phyloP scores from a whole-genome alignment of 441 rosid genomes.

The Francoa sonchifolia region DNA sequence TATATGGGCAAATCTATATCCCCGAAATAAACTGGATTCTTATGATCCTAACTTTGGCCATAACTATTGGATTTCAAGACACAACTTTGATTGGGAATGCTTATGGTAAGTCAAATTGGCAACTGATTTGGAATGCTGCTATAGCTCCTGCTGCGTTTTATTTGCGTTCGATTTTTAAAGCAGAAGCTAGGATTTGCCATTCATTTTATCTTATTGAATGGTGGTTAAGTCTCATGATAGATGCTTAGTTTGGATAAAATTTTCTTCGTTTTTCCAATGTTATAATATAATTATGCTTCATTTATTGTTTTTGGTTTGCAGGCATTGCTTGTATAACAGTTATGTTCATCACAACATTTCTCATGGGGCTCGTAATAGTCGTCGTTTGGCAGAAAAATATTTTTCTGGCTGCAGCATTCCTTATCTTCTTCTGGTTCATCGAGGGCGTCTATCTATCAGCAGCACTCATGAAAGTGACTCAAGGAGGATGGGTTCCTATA shows the following conservation, averaged over 20 bases:
- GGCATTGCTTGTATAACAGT: slow-evolving; percentile 81
- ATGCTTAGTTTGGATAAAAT: slow-evolving; percentile 6
- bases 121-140: too few species aligned
- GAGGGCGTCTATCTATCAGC: slow-evolving; percentile 84
- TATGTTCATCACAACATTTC: slow-evolving; percentile 75
- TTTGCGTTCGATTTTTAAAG: background rate
- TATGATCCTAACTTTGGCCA: slow-evolving; percentile 71
- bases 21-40: slow-evolving; percentile 96
- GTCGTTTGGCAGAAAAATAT: slow-evolving; percentile 59
- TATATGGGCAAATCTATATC: slow-evolving; percentile 83
- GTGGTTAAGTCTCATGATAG: slow-evolving; percentile 6
- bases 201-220: too few species aligned
- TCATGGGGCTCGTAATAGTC: slow-evolving; percentile 75
- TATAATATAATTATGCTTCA: slow-evolving; percentile 10
- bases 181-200: background rate
- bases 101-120: slow-evolving; percentile 42
- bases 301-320: slow-evolving; percentile 23
- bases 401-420: slow-evolving; percentile 45
- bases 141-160: background rate
- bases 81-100: slow-evolving; percentile 80
- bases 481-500: slow-evolving; percentile 89
- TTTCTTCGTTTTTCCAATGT: background rate
- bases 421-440: slow-evolving; percentile 48
- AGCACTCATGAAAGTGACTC: slow-evolving; percentile 56
- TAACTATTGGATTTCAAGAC: slow-evolving; percentile 64